Evolutionary conservation across 2,329 filamentous ascomycete species (phyloP).

Genomic region (Hypomyces perniciosus): DNA sequence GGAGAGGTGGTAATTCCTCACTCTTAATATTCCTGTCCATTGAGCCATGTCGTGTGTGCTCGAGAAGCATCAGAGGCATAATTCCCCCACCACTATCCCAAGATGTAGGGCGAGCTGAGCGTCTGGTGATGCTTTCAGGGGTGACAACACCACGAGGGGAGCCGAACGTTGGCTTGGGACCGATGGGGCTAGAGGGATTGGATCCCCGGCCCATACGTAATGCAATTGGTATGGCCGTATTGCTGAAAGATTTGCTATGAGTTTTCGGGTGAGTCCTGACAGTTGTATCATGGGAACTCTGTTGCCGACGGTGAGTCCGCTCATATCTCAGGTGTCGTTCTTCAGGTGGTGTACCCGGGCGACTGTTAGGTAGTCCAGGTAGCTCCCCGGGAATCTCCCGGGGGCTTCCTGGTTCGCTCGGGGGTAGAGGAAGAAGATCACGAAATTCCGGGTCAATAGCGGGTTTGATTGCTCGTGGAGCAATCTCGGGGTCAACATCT

Average conservation of each 20-base stretch:
- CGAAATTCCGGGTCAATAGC: conserved; percentile 62
- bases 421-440: conserved; percentile 58
- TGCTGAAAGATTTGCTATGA: conserved; percentile 42
- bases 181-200: conserved; percentile 36
- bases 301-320: conserved; percentile 41
- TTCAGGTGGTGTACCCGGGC: conserved; percentile 50
- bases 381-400: conserved; percentile 33
- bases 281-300: conserved; percentile 38
- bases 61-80: conserved; percentile 76
- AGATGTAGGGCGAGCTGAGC: conserved; percentile 47
- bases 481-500: conserved; percentile 52
- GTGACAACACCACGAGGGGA: conserved; percentile 23
- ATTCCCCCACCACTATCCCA: conserved; percentile 65
- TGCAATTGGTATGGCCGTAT: conserved; percentile 53
- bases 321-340: conserved; percentile 37
- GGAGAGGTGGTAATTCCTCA: conserved; percentile 43
- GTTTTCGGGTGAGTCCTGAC: background rate
- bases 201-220: conserved; percentile 46
- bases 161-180: conserved; percentile 31
- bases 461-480: conserved; percentile 52
- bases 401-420: conserved; percentile 51
- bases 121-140: conserved; percentile 32
- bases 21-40: conserved; percentile 26
- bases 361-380: conserved; percentile 54
- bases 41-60: conserved; percentile 45